Evolutionary conservation across 1,284 basidiomycete genomes (phyloP), one percentile per base, ranked within the genome.

Genomic region (Tylopilus orsonianus): DNA sequence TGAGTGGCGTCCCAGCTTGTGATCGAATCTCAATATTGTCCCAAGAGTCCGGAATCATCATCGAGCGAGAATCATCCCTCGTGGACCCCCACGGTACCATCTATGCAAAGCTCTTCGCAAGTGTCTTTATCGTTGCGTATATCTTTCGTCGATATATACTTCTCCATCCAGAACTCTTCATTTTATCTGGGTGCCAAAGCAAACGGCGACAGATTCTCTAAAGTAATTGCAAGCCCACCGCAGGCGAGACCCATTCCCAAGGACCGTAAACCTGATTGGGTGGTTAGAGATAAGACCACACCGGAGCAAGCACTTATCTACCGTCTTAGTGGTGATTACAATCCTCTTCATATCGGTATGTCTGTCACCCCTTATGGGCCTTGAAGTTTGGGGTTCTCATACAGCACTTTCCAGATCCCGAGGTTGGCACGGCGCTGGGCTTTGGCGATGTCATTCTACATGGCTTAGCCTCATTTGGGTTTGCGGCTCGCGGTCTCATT

Each of bases 391-490:
- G 26, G n/a, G 26, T 44, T 54, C 34, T 58, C 30, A 1, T 0
- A 6, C 12, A 4, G 4, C 32, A 10, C 10, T n/a, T 19, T 36
- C 8, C 24, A 89, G 87, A 90, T 66, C 87, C 90, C 2, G 67
- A 61, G 16, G 81, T 87, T 35, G 88, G 87, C n/a, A 62, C 80
- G 53, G 74, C 74, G 5, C 75, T 82, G 13, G 87, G 87, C 12
- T 92, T 92, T 58, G 86, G 87, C 9, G 89, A 85, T 40, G 81
- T 85, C 32, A 91, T 93, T 58, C 75, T 93, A 13, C 90, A 93
- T 60, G 90, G 90, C n/a, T 73, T 92, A 19, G 80, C 82, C 13
- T 81, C 84, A 0, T 90, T 78, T 61, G 90, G 89, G 6, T 90
- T 90, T 61, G 85, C 75, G 8, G 90, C 87, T 2, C 82, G 90